Base-by-base conservation (phyloP, 2,329 filamentous ascomycete genomes). In the Sporothrix humicola region DNA sequence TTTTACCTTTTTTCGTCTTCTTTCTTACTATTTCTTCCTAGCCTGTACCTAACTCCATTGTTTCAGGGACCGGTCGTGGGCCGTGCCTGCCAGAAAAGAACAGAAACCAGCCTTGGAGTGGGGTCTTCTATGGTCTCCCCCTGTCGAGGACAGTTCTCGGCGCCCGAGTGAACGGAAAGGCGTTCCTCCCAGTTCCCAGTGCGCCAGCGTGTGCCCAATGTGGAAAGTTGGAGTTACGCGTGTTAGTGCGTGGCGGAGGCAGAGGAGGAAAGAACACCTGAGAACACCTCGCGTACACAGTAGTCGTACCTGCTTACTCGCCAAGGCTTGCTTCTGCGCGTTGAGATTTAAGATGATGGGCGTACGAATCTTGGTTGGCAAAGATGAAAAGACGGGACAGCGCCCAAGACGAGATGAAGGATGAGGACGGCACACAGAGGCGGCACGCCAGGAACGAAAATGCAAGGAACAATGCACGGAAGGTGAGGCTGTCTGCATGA, bases 391-490 rank as follows among this genome's bases (percentile, higher is more conserved):
- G 12, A 8, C 13, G 8, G 20, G 20, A 26, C 63, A 48, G 7
- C 44, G 20, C 17, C n/a, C 44, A 1, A 52, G 63, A 26, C 23
- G 23, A 52, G 48, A 52, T n/a, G 48, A n/a, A 52, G 31, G 61
- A 46, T n/a, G 61, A 42, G 7, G 20, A 50, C 44, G 46, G 46
- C 46, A 52, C 63, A 63, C 31, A 26, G 26, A 61, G 15, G 52
- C 20, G 52, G 52, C 52, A 61, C 26, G 58, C 31, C n/a, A 56
- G 52, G 52, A 56, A 56, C 52, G n/a, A 23, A 31, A 37, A 52
- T 68, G 63, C 63, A 68, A 52, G 42, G 63, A 68, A 68, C 63
- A 50, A 23, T 52, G 46, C 63, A 68, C 63, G 46, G 63, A 68
- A 52, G 63, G 31, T 23, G 31, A 48, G 63, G 63, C 46, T 68